phyloP scores from a whole-genome alignment of 1,139 yeast species.

The Hanseniaspora sp. region DNA sequence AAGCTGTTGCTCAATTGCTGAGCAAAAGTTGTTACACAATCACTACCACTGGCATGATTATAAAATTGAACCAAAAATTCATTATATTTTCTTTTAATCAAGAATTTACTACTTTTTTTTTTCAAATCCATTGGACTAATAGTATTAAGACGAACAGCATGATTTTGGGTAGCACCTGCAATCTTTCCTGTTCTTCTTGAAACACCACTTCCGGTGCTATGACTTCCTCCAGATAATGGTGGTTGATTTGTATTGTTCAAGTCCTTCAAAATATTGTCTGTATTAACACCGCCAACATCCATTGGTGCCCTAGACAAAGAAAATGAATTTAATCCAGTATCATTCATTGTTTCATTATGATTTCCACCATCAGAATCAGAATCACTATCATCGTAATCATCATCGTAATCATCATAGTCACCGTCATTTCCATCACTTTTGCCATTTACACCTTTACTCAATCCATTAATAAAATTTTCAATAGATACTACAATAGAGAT shows the following conservation, averaged over 20 bases:
- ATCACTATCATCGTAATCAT: constrained; percentile 1
- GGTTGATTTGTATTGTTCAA: not conserved
- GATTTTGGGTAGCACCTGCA: constrained; percentile 2
- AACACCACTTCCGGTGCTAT: not conserved
- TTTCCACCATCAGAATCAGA: not conserved
- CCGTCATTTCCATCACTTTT: not conserved
- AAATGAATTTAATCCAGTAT: not conserved
- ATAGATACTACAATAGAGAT: constrained; percentile 13
- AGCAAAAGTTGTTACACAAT: not conserved
- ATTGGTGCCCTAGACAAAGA: not conserved
- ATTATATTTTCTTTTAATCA: not conserved
- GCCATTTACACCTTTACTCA: not conserved
- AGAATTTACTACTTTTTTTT: not conserved
- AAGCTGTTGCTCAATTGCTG: not conserved
- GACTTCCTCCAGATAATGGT: not conserved
- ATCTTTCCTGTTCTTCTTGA: constrained; percentile 6
- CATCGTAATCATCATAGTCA: not conserved
- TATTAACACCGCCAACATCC: not conserved
- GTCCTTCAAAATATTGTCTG: not conserved
- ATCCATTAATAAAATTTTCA: constrained; percentile 26
- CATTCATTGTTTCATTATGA: not conserved
- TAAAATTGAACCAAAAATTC: not conserved
- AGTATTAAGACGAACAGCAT: not conserved
- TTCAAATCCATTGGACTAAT: not conserved
- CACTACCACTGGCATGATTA: not conserved